Evolutionary conservation across 768 basidiomycete species (phyloP), one percentile per base, ranked within the genome.

Genomic region (Lactarius sp.): DNA sequence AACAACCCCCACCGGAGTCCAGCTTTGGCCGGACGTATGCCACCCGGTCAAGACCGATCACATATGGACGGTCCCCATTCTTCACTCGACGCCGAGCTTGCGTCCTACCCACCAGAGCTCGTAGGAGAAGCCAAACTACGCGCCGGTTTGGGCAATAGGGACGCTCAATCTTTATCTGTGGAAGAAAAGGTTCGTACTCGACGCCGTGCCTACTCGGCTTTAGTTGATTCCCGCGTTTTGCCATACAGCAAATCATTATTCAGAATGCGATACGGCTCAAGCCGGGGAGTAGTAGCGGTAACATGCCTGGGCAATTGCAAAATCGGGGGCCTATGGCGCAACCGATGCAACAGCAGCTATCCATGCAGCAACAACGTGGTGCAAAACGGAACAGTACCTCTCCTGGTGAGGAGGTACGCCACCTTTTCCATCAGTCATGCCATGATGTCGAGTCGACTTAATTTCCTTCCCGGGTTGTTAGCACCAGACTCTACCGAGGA

Each of bases 1-100:
- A 75, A 80, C 62, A 75, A 80, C 62, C 73, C 75, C 60, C 81
- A 83, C 2, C 81, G 72, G 1, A 88, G 87, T 69, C 87, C 88
- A 6, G 84, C 83, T 5, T 47, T 88, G 67, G 73, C 78, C 5
- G 64, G 76, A 39, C 79, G 85, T 6, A 79, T 80, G 65, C 75
- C 80, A 0, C 78, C 81, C 27, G 68, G 71, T 5, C 69, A 67
- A 33, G 61, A 64, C n/a, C 66, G 60, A 51, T 37, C 49, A 2
- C 68, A 66, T 27, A 50, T 69, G 8, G 71, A 70, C 7, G 69
- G 69, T 14, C 66, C 66, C 36, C 60, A 51, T 22, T 52, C 41
- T 18, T 54, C 61, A 31, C 61, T 83, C 56, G 79, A 79, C 60
- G 16, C 52, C 16, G 84, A 87, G 55, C 63, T 86, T 6, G 65